These are phyloP conservation scores for Kondoa malvinella DNA, from an alignment of 768 basidiomycete genomes.

Conservation along the genomic window DNA sequence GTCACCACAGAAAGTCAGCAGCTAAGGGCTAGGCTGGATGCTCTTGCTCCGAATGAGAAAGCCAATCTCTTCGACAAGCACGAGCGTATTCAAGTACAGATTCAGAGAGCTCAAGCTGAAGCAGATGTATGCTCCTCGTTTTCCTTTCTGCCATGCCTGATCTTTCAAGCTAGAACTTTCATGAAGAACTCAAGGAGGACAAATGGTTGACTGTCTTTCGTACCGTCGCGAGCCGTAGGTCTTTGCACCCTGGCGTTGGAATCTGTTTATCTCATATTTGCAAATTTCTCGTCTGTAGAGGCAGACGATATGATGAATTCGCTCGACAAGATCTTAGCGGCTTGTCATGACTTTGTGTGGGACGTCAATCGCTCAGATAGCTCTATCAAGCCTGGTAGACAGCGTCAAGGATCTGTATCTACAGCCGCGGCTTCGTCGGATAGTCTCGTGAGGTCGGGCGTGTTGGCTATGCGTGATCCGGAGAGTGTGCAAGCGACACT, in stretches of 20 bases:
- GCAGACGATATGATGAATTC: slow-evolving; percentile 96
- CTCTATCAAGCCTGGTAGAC: not conserved
- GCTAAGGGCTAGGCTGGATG: slow-evolving; percentile 13
- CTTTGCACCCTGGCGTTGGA: not conserved
- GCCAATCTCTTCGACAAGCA: slow-evolving; percentile 51
- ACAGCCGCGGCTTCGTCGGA: not conserved
- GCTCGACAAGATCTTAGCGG: slow-evolving; percentile 69
- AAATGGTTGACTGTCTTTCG: slow-evolving; percentile 73
- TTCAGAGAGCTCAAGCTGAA: slow-evolving; percentile 41
- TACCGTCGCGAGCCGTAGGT: slow-evolving; percentile 35
- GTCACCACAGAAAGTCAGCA: slow-evolving; percentile 14
- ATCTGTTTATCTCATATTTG: not conserved
- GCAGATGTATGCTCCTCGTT: slow-evolving; percentile 19
- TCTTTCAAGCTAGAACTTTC: slow-evolving; percentile 49
- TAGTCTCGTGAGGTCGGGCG: not conserved
- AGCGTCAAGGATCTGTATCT: not conserved
- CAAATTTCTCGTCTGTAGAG: slow-evolving; percentile 42
- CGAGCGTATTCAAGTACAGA: slow-evolving; percentile 52
- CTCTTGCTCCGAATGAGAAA: slow-evolving; percentile 28
- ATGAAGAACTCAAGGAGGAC: slow-evolving; percentile 79
- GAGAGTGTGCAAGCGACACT: slow-evolving; percentile 11
- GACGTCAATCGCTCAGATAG: slow-evolving; percentile 37
- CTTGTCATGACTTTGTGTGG: slow-evolving; percentile 33
- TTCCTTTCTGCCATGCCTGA: not conserved
- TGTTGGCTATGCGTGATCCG: not conserved